A percentile compares a stretch with the other conserved stretches of the same genome.
phyloP scores from a whole-genome alignment of 1,284 basidiomycete genomes.

The Amylostereum areolatum region DNA sequence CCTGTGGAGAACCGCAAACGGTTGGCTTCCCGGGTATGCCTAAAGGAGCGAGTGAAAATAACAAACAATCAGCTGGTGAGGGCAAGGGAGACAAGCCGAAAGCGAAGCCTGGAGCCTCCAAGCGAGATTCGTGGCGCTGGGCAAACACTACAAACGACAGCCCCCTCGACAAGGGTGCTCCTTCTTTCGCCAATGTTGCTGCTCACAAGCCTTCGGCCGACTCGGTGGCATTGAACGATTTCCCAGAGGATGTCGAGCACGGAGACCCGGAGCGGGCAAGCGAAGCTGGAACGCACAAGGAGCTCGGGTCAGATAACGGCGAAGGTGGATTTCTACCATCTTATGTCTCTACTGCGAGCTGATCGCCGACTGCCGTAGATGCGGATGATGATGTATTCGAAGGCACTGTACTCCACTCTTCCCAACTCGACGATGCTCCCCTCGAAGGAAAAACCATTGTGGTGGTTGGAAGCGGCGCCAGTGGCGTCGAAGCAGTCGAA shows the following conservation, averaged over 20 bases:
- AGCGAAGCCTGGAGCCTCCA: background rate
- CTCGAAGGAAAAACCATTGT: constrained; percentile 42
- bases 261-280: background rate
- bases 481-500: constrained; percentile 59
- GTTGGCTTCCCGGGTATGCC: constrained; percentile 44
- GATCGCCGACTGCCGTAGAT: background rate
- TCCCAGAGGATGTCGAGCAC: background rate
- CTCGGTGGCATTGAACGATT: background rate
- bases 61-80: constrained; percentile 6
- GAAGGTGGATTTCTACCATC: constrained; percentile 3
- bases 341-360: too few relatives aligned
- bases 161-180: background rate
- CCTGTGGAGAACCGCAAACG: constrained; percentile 49
- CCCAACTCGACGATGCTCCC: constrained; percentile 35
- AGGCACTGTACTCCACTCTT: constrained; percentile 50
- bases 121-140: constrained; percentile 12
- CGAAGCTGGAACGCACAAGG: background rate
- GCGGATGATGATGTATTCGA: constrained; percentile 23
- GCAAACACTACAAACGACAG: constrained; percentile 2
- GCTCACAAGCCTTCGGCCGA: background rate
- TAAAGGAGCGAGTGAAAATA: constrained; percentile 13
- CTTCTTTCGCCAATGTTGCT: background rate
- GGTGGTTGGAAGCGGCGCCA: constrained; percentile 54
- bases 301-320: constrained; percentile 14
- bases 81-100: background rate